phyloP scores from a whole-genome alignment of 2,329 filamentous ascomycete species.

The Beauveria australis region DNA sequence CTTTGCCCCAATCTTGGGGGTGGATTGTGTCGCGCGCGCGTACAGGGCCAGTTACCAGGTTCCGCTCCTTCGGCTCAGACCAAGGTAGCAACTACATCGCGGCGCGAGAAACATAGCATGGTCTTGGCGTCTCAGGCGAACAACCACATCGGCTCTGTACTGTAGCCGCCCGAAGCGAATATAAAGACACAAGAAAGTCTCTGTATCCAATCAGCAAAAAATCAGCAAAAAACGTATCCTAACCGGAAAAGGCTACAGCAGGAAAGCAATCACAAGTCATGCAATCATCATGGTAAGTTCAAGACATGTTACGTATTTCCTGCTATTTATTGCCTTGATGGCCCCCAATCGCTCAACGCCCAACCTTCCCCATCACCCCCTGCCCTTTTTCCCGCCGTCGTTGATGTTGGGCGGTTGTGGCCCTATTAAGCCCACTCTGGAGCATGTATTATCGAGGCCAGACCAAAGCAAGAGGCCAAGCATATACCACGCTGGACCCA shows the following conservation, averaged over 20 bases:
- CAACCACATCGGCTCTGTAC: neutral
- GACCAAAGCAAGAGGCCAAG: neutral
- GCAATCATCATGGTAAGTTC: slow-evolving; percentile 6
- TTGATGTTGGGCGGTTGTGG: neutral
- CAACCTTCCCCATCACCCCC: neutral
- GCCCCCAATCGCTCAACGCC: neutral
- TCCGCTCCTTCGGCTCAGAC: neutral
- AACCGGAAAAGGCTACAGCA: neutral
- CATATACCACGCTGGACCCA: neutral
- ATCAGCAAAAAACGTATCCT: neutral
- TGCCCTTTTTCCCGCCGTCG: neutral
- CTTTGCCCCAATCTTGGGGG: neutral
- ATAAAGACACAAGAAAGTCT: neutral
- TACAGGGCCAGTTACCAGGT: neutral
- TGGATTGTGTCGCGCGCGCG: slow-evolving; percentile 4
- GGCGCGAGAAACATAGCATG: neutral
- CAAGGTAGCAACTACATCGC: neutral
- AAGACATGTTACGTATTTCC: neutral
- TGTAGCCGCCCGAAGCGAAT: slow-evolving; percentile 7
- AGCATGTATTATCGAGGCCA: neutral
- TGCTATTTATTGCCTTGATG: neutral
- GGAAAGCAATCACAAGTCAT: neutral
- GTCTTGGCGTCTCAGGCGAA: neutral
- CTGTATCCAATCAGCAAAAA: neutral
- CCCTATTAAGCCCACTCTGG: neutral